Conservation (phyloP, 768 basidiomycete genomes). For the Boletus insuetus region DNA sequence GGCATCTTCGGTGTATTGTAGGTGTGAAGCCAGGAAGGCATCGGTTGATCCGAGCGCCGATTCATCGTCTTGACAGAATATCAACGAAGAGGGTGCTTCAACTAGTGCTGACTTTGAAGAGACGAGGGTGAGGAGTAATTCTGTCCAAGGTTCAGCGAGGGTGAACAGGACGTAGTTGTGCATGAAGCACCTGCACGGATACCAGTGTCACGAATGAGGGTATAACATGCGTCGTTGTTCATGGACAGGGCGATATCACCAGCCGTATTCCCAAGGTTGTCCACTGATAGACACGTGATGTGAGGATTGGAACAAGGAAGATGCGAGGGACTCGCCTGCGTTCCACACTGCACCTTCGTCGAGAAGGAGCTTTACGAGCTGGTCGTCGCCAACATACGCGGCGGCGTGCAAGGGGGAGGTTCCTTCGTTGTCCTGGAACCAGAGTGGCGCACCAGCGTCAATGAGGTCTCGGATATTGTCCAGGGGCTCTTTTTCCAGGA, state of each 20-base stretch:
- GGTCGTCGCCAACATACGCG: slow-evolving; percentile 63
- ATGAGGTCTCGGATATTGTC: slow-evolving; percentile 49
- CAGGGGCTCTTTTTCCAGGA: slow-evolving; percentile 47
- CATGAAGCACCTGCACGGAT: slow-evolving; percentile 73
- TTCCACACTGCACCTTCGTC: slow-evolving; percentile 92
- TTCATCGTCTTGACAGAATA: slow-evolving; percentile 49
- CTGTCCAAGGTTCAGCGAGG: slow-evolving; percentile 35
- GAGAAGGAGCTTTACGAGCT: slow-evolving; percentile 66
- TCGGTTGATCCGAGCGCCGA: slow-evolving; percentile 62
- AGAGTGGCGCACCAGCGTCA: slow-evolving; percentile 72
- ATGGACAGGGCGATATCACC: slow-evolving; percentile 88
- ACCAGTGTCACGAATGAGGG: slow-evolving; percentile 84
- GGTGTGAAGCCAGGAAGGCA: slow-evolving; percentile 65
- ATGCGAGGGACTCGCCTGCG: slow-evolving; percentile 50
- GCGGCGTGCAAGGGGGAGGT: slow-evolving; percentile 87
- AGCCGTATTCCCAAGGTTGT: slow-evolving; percentile 77
- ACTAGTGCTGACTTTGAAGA: slow-evolving; percentile 40
- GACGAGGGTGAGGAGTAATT: slow-evolving; percentile 67
- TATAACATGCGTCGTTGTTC: slow-evolving; percentile 75
- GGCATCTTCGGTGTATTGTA: slow-evolving; percentile 67
- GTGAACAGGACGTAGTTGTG: slow-evolving; percentile 1
- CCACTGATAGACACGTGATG: slow-evolving; percentile 46
- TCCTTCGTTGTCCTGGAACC: slow-evolving; percentile 88
- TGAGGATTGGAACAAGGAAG: neutral
- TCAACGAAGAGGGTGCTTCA: slow-evolving; percentile 31